A percentile compares a stretch with the other conserved stretches of the same genome.
These are phyloP conservation scores for Secale cereale DNA, from an alignment of 176 grass and related monocot genomes.

Conservation along the genomic window DNA sequence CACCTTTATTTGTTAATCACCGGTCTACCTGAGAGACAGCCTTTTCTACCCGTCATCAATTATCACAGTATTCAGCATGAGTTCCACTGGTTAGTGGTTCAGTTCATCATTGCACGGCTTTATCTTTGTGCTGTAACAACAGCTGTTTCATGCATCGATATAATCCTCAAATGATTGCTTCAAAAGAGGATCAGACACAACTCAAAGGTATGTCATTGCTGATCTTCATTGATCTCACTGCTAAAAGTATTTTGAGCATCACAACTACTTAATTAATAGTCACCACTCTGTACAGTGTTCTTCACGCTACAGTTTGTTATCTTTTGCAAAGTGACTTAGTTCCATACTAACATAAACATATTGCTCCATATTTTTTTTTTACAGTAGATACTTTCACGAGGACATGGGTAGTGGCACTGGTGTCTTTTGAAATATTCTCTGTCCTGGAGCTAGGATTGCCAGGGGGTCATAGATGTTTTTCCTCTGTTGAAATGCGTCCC, in stretches of 20 bases:
- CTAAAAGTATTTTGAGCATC: not conserved
- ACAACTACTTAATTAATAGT: not conserved
- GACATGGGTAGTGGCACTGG: constrained; percentile 34
- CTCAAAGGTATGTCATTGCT: not conserved
- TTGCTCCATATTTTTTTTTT: not conserved
- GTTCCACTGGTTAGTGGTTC: constrained; percentile 8
- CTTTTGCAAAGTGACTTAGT: constrained; percentile 8
- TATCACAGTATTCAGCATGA: not conserved
- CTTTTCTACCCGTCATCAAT: constrained; percentile 11
- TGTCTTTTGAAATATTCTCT: constrained; percentile 71
- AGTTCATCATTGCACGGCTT: constrained; percentile 13
- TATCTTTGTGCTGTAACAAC: constrained; percentile 21
- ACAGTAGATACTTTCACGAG: not conserved
- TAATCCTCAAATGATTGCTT: constrained; percentile 26
- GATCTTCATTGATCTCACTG: not conserved
- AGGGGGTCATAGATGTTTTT: constrained; percentile 78
- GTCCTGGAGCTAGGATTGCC: constrained; percentile 82
- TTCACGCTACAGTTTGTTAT: not conserved
- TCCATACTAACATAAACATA: constrained; percentile 11
- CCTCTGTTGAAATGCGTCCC: constrained; percentile 64
- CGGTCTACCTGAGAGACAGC: not conserved
- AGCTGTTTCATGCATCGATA: not conserved
- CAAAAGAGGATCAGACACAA: not conserved
- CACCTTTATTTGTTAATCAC: constrained; percentile 4
- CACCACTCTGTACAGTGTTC: not conserved